Evolutionary conservation across 129 eudicot species (phyloP), one percentile per base, ranked within the genome.

Genomic region (Deinandra increscens): DNA sequence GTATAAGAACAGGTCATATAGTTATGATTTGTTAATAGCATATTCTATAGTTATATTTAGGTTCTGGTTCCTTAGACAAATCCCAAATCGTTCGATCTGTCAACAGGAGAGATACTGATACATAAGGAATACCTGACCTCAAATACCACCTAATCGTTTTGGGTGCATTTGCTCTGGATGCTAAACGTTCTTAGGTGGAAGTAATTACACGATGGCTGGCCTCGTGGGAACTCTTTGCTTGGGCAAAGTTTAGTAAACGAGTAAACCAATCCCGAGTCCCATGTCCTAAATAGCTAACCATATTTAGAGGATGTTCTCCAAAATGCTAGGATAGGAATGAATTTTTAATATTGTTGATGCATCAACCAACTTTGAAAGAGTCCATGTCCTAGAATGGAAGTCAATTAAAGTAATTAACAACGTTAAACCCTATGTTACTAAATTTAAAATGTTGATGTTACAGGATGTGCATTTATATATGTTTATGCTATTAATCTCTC

Each of bases 301-400:
- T 26, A 15, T 19, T 22, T 29, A n/a, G 38, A 43, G 12, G 38
- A 37, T 20, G 23, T 70, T 12, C 17, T 71, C 49, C 58, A 39
- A 56, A 71, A 29, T 14, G 55, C 22, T 6, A 49, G 55, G 42
- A 17, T 41, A n/a, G 56, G 63, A 29, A 71, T 60, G 58, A 45
- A 45, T 11, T 34, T 13, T 61, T 49, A 60, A 46, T 23, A 9
- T 61, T 22, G 36, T 60, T 55, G 37, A 12, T 8, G 61, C 12
- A 22, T 55, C 9, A 11, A 55, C 15, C 18, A 58, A 4, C 4
- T 26, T 31, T 26, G 64, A 14, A 58, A 58, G 64, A 58, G 64
- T 29, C 64, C 23, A 12, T 58, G 64, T 13, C 19, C 29, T 58
- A 58, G 41, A 26, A 26, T 58, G 3, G 13, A 29, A 58, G 64